Evolutionary conservation across 257 asterid genomes (phyloP).

Genomic region (Nicotiana knightiana): DNA sequence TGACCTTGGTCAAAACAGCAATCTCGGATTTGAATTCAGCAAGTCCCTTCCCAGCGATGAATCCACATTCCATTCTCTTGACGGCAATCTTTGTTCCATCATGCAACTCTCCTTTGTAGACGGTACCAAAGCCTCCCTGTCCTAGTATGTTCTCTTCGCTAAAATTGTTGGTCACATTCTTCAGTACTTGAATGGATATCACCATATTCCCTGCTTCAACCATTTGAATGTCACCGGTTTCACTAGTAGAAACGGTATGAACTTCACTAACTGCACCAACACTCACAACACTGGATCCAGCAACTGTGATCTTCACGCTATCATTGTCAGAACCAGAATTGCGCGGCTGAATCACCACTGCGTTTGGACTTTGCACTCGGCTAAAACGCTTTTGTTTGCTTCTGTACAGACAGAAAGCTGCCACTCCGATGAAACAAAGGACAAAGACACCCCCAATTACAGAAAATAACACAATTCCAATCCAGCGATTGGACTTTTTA

Average conservation of each 20-base stretch:
- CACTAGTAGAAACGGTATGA: constrained; percentile 47
- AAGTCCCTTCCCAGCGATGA: constrained; percentile 70
- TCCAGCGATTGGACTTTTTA: constrained; percentile 33
- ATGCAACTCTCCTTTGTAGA: constrained; percentile 78
- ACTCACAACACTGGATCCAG: constrained; percentile 71
- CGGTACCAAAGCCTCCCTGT: constrained; percentile 89
- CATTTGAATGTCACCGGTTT: constrained; percentile 61
- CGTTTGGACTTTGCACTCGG: constrained; percentile 80
- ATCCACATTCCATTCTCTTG: constrained; percentile 87
- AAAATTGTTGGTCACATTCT: constrained; percentile 68
- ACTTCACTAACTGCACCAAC: constrained; percentile 54
- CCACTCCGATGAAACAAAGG: constrained; percentile 51
- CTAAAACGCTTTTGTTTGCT: constrained; percentile 56
- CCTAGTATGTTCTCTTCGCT: constrained; percentile 67
- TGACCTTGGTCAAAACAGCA: constrained; percentile 81
- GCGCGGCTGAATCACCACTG: constrained; percentile 73
- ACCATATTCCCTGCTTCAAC: constrained; percentile 91
- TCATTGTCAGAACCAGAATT: constrained; percentile 80
- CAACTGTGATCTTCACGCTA: constrained; percentile 77
- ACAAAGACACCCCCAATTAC: constrained; percentile 49
- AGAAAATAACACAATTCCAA: constrained; percentile 45
- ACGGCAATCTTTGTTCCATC: constrained; percentile 94
- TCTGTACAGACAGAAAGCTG: constrained; percentile 61
- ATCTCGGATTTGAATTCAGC: constrained; percentile 84
- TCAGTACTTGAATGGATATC: constrained; percentile 84